phyloP scores from a whole-genome alignment of 169 alveolate genomes.

The Pseudocohnilembus persalinus region DNA sequence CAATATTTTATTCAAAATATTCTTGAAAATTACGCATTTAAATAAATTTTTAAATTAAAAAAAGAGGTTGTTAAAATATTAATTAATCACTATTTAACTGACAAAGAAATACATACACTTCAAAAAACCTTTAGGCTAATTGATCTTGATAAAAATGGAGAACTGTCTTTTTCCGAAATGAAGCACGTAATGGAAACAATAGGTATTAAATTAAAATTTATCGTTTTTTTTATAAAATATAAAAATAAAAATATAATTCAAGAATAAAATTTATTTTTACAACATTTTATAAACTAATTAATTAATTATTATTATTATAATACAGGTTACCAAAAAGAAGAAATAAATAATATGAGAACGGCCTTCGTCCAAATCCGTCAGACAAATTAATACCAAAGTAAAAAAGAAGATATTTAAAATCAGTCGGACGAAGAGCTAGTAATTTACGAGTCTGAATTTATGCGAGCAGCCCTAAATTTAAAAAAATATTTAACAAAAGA shows the following conservation, averaged over 20 bases:
- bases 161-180: constrained; percentile 1
- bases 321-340: constrained; percentile 28
- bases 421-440: background rate
- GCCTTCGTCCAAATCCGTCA: constrained; percentile 40
- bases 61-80: constrained; percentile 48
- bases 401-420: constrained; percentile 48
- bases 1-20: background rate
- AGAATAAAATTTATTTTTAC: constrained; percentile 33
- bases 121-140: constrained; percentile 29
- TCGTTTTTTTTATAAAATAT: too few relatives aligned
- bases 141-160: constrained; percentile 31
- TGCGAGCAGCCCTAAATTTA: constrained; percentile 74
- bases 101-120: constrained; percentile 29
- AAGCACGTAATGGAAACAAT: background rate
- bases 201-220: constrained; percentile 30
- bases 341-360: background rate
- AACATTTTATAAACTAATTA: background rate
- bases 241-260: constrained; percentile 45
- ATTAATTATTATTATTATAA: background rate
- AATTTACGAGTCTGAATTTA: constrained; percentile 66
- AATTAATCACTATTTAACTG: constrained; percentile 32
- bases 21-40: background rate
- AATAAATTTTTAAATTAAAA: constrained; percentile 26
- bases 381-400: constrained; percentile 47
- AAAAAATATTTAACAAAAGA: constrained; percentile 53